These are phyloP conservation scores for Alternaria arborescens DNA, from an alignment of 2,329 filamentous ascomycete genomes.

Conservation along the genomic window DNA sequence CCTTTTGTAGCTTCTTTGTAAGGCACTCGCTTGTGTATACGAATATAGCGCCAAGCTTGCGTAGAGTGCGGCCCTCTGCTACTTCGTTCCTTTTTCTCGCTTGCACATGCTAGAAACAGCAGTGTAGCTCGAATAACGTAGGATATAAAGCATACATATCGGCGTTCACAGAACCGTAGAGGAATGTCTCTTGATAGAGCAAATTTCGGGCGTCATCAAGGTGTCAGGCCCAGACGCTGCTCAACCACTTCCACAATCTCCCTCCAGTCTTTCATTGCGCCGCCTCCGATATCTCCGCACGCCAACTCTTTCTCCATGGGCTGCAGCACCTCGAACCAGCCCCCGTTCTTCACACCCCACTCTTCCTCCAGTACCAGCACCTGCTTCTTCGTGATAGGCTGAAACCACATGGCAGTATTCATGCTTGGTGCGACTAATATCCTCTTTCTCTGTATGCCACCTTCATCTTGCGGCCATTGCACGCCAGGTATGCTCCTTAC, in stretches of 20 bases:
- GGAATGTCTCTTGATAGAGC: not conserved
- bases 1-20: not conserved
- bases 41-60: not conserved
- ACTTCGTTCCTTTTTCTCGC: not conserved
- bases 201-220: not conserved
- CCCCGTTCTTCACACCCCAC: conserved; percentile 66
- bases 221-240: conserved; percentile 38
- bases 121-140: not conserved
- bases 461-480: conserved; percentile 28
- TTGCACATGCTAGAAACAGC: not conserved
- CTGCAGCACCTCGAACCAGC: conserved; percentile 73
- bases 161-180: not conserved
- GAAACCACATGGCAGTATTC: conserved; percentile 91
- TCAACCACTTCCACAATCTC: conserved; percentile 75
- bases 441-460: conserved; percentile 56
- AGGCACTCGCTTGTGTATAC: no score
- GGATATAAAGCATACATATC: not conserved
- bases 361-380: conserved; percentile 74
- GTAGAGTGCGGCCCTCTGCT: not conserved
- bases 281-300: conserved; percentile 83
- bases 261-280: conserved; percentile 84
- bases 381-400: conserved; percentile 81
- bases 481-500: conserved; percentile 39
- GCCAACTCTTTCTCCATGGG: conserved; percentile 81
- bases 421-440: conserved; percentile 83